These are phyloP conservation scores for Ophiostoma australiae DNA, from an alignment of 2,329 filamentous ascomycete species.

Conservation along the genomic window DNA sequence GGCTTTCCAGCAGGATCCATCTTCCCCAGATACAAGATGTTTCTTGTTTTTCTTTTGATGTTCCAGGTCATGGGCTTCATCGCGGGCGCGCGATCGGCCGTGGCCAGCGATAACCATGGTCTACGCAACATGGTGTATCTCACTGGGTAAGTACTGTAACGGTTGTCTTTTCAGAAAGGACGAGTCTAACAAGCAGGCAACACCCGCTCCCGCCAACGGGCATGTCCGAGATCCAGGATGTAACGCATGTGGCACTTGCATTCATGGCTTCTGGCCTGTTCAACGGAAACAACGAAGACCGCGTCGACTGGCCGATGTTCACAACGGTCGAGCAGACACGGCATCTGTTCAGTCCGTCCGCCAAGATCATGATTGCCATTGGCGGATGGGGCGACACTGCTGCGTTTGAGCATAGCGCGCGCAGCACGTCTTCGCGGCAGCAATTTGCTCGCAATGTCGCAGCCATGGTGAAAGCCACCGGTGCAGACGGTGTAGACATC, in stretches of 20 bases:
- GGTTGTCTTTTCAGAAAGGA: too few relatives aligned
- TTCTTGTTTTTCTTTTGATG: slow-evolving; percentile 5
- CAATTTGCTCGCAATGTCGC: slow-evolving; percentile 61
- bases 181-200: slow-evolving; percentile 37
- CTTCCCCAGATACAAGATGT: slow-evolving; percentile 11
- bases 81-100: not conserved
- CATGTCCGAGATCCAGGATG: slow-evolving; percentile 36
- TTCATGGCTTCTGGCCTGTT: slow-evolving; percentile 53
- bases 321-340: slow-evolving; percentile 47
- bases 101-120: not conserved
- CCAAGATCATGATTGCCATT: slow-evolving; percentile 65
- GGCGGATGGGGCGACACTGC: slow-evolving; percentile 68
- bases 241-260: slow-evolving; percentile 56
- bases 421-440: slow-evolving; percentile 46
- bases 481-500: slow-evolving; percentile 62
- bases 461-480: slow-evolving; percentile 55
- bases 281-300: slow-evolving; percentile 38
- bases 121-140: slow-evolving; percentile 45
- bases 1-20: not conserved
- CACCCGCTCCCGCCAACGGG: slow-evolving; percentile 41
- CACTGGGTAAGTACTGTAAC: slow-evolving; percentile 40
- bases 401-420: slow-evolving; percentile 57
- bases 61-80: slow-evolving; percentile 16
- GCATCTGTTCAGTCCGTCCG: slow-evolving; percentile 44
- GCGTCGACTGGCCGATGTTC: slow-evolving; percentile 48